Conservation (phyloP, 345 rosid genomes). For the Camelina neglecta region DNA sequence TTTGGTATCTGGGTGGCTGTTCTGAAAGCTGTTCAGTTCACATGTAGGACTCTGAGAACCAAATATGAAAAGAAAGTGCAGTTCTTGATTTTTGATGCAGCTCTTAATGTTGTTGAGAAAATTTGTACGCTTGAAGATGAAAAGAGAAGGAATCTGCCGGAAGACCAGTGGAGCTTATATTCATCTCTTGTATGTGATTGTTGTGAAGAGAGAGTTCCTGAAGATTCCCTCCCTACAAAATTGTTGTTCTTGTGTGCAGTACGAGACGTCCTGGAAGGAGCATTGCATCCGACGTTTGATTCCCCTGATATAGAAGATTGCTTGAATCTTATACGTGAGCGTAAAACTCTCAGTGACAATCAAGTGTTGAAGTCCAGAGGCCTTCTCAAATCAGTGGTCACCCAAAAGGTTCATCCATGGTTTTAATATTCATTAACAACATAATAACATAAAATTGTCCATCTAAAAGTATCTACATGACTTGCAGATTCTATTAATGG, state of each 20-base stretch:
- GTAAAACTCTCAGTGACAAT: slow-evolving; percentile 1
- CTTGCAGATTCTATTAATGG: slow-evolving; percentile 22
- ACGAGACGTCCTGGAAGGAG: slow-evolving; percentile 5
- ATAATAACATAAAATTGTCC: background rate
- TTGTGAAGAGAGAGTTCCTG: background rate
- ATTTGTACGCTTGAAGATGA: background rate
- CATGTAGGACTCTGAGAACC: background rate
- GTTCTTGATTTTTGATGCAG: background rate
- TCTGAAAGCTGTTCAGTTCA: slow-evolving; percentile 28
- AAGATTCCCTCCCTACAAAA: background rate
- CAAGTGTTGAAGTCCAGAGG: background rate
- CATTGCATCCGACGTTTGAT: background rate
- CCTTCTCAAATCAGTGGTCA: background rate
- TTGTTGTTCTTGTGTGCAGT: slow-evolving; percentile 6
- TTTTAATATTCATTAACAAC: background rate
- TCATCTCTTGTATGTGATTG: slow-evolving; percentile 11
- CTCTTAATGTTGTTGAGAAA: background rate
- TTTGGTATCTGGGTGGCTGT: slow-evolving; percentile 26
- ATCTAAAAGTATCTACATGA: slow-evolving; percentile 2
- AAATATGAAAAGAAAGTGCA: slow-evolving; percentile 20
- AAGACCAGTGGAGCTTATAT: background rate
- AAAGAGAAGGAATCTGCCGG: background rate
- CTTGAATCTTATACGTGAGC: slow-evolving; percentile 7
- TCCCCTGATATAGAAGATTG: background rate
- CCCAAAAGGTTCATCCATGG: background rate